A percentile compares a stretch with the other conserved stretches of the same genome.
phyloP scores from a whole-genome alignment of 2,329 filamentous ascomycete genomes.

The Sporothrix brunneoviolacea region DNA sequence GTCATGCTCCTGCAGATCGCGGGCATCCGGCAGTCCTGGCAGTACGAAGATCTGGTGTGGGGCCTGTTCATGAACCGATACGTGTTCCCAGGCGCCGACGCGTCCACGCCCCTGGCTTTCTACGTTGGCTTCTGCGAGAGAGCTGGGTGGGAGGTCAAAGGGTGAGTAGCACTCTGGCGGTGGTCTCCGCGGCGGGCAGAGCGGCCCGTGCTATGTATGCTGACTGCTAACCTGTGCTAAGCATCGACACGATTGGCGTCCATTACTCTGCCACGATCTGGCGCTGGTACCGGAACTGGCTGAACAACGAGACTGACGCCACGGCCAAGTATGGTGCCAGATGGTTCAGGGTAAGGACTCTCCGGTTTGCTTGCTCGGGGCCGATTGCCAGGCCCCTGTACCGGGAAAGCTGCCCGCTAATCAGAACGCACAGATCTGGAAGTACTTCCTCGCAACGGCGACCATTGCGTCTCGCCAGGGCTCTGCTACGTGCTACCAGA shows the following conservation, averaged over 20 bases:
- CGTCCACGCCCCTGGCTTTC: slow-evolving; percentile 84
- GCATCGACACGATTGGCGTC: slow-evolving; percentile 85
- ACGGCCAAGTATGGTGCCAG: slow-evolving; percentile 88
- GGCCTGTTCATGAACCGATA: slow-evolving; percentile 99
- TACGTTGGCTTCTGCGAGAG: slow-evolving; percentile 79
- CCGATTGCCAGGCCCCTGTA: too few species aligned
- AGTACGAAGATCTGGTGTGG: slow-evolving; percentile 97
- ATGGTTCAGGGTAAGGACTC: slow-evolving; percentile 91
- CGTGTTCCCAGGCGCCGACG: slow-evolving; percentile 94
- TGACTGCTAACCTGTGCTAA: too few species aligned
- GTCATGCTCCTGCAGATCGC: slow-evolving; percentile 94
- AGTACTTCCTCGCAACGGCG: slow-evolving; percentile 81
- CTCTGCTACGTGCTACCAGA: slow-evolving; percentile 78
- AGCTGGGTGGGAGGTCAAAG: slow-evolving; percentile 86
- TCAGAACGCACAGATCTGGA: slow-evolving; percentile 68
- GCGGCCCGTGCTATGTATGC: too few species aligned
- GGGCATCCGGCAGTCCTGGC: slow-evolving; percentile 89
- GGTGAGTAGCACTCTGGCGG: too few species aligned
- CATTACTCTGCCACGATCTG: slow-evolving; percentile 96
- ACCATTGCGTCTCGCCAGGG: slow-evolving; percentile 81
- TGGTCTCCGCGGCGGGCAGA: too few species aligned
- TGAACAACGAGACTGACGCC: slow-evolving; percentile 87
- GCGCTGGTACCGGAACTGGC: slow-evolving; percentile 99
- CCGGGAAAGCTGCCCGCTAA: background rate
- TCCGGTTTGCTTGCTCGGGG: slow-evolving; percentile 1